Conservation (phyloP, 1,139 yeast genomes). For the Pneumocystis wakefieldiae region DNA sequence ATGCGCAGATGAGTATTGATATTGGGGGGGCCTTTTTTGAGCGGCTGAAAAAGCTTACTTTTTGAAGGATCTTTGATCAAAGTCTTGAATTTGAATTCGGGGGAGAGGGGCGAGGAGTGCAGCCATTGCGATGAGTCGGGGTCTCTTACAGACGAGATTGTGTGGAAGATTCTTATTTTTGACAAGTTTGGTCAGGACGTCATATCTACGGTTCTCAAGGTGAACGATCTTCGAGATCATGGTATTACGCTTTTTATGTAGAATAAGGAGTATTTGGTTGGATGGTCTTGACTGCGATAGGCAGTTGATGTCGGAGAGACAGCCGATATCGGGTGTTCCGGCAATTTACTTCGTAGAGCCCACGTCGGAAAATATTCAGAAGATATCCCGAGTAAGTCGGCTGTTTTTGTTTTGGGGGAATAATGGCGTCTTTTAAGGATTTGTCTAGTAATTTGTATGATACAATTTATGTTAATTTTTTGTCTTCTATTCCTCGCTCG, state of each 20-base stretch:
- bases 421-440: slow-evolving; percentile 30
- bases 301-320: slow-evolving; percentile 48
- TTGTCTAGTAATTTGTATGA: slow-evolving; percentile 61
- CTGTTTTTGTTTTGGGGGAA: not conserved
- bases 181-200: slow-evolving; percentile 72
- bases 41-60: not conserved
- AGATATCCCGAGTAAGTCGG: slow-evolving; percentile 34
- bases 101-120: not conserved
- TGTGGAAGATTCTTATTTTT: slow-evolving; percentile 87
- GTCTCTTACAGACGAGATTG: slow-evolving; percentile 12
- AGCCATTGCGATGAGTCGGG: not conserved
- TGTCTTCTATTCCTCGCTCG: slow-evolving; percentile 60
- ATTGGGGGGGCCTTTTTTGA: not conserved
- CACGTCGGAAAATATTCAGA: slow-evolving; percentile 53
- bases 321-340: slow-evolving; percentile 83
- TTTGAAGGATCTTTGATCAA: not conserved
- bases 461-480: slow-evolving; percentile 68
- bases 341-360: slow-evolving; percentile 87
- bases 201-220: slow-evolving; percentile 75
- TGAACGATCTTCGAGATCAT: slow-evolving; percentile 56
- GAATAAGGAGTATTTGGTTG: not conserved
- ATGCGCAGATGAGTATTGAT: not conserved
- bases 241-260: slow-evolving; percentile 78
- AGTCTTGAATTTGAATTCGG: not conserved
- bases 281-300: slow-evolving; percentile 2